Percentiles rank a stretch among this genome's conserved stretches.
Evolutionary conservation across 78 protist genomes (phyloP).

Genomic region (Cavenderia fasciculata): DNA sequence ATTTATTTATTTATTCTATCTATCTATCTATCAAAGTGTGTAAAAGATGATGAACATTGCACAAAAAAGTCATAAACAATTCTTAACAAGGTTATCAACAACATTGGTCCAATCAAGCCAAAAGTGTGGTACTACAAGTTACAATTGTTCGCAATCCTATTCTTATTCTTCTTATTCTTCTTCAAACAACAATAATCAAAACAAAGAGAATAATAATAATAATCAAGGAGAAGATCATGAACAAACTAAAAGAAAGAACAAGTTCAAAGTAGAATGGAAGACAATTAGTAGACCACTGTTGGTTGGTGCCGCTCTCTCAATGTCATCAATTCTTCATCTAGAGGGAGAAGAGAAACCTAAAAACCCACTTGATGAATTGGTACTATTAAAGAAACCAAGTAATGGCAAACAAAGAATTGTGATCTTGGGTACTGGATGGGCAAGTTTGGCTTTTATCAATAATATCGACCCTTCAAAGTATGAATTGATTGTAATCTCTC

Average conservation of each 20-base stretch:
- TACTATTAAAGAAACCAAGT: background rate
- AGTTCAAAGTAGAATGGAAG: background rate
- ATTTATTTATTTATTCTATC: too few relatives aligned
- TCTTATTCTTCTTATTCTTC: too few relatives aligned
- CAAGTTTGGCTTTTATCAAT: constrained; percentile 56
- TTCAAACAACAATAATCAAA: background rate
- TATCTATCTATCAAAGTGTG: too few relatives aligned
- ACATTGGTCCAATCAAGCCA: too few relatives aligned
- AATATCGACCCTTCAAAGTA: constrained; percentile 38
- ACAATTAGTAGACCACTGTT: background rate
- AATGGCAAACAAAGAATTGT: constrained; percentile 44
- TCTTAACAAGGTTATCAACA: too few relatives aligned
- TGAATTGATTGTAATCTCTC: constrained; percentile 73
- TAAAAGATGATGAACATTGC: too few relatives aligned
- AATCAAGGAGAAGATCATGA: background rate
- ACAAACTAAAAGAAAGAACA: background rate
- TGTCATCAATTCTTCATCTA: too few relatives aligned
- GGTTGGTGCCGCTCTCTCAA: too few relatives aligned
- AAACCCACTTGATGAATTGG: background rate
- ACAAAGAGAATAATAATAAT: background rate
- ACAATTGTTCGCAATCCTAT: too few relatives aligned
- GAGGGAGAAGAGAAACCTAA: too few relatives aligned
- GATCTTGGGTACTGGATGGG: constrained; percentile 81
- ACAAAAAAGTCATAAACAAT: too few relatives aligned
- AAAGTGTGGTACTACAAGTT: too few relatives aligned